Evolutionary conservation across 257 asterid genomes (phyloP).

Genomic region (Penstemon barbatus): DNA sequence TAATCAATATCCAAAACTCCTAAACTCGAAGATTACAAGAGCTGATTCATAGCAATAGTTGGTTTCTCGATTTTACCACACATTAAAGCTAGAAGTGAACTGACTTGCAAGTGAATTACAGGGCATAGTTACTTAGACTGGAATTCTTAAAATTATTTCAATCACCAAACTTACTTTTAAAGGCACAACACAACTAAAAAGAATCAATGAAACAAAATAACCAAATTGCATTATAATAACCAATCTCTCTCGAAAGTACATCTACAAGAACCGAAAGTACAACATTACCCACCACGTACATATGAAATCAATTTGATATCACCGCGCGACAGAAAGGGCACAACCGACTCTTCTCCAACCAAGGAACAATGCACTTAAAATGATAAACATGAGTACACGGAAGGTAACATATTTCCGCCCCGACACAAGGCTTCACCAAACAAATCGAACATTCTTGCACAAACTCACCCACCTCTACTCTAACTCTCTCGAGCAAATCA

Average conservation of each 20-base stretch:
- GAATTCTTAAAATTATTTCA: no score
- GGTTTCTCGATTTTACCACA: no score
- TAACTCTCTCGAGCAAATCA: slow-evolving; percentile 1
- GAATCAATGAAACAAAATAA: not conserved
- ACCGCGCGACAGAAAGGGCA: slow-evolving; percentile 15
- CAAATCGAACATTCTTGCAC: slow-evolving; percentile 19
- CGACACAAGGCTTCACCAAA: slow-evolving; percentile 16
- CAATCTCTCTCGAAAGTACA: not conserved
- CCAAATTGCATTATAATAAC: not conserved
- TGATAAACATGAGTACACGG: slow-evolving; percentile 20
- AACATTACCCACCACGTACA: not conserved
- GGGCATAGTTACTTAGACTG: no score
- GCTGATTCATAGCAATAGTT: no score
- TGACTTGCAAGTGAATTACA: no score
- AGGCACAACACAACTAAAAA: not conserved
- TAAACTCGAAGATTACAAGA: no score
- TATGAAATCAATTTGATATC: not conserved
- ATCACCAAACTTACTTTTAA: not conserved
- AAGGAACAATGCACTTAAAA: slow-evolving; percentile 14
- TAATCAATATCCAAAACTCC: no score
- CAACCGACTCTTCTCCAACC: slow-evolving; percentile 16
- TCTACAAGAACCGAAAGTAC: not conserved
- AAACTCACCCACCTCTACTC: not conserved
- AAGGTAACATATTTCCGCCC: slow-evolving; percentile 11
- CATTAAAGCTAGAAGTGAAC: no score